phyloP scores from a whole-genome alignment of 345 rosid genomes.

The Murraya paniculata region DNA sequence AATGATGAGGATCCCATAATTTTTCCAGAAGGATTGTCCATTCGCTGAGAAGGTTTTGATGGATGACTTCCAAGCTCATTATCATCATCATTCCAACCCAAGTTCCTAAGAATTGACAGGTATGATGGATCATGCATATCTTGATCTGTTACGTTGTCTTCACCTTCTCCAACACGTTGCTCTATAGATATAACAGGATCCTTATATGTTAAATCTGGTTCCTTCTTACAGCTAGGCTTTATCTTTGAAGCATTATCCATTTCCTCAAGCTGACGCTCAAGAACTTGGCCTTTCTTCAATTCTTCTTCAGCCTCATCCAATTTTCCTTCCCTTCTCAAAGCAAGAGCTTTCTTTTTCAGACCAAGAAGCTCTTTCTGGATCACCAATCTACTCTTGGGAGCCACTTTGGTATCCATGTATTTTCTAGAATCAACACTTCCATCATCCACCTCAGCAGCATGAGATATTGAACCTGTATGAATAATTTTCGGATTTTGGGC shows the following conservation, averaged over 20 bases:
- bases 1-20: slow-evolving; percentile 19
- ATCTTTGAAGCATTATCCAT: slow-evolving; percentile 42
- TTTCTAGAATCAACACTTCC: slow-evolving; percentile 17
- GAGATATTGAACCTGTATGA: slow-evolving; percentile 18
- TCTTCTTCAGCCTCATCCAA: slow-evolving; percentile 68
- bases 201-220: slow-evolving; percentile 20
- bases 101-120: slow-evolving; percentile 46
- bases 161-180: slow-evolving; percentile 39
- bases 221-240: slow-evolving; percentile 26
- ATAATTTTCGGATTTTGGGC: background rate
- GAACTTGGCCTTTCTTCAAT: slow-evolving; percentile 58
- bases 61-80: slow-evolving; percentile 19
- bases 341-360: slow-evolving; percentile 69
- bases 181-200: slow-evolving; percentile 24
- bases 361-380: slow-evolving; percentile 74
- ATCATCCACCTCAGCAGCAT: slow-evolving; percentile 24
- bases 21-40: slow-evolving; percentile 24
- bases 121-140: slow-evolving; percentile 68
- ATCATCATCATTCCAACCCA: slow-evolving; percentile 75
- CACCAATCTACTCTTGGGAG: slow-evolving; percentile 47
- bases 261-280: slow-evolving; percentile 70
- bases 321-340: slow-evolving; percentile 76
- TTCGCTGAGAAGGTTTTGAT: slow-evolving; percentile 22
- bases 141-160: slow-evolving; percentile 60
- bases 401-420: slow-evolving; percentile 27